A percentile compares a stretch with the other conserved stretches of the same genome.
Conservation (phyloP, 768 basidiomycete species). For the Lentinula edodes region DNA sequence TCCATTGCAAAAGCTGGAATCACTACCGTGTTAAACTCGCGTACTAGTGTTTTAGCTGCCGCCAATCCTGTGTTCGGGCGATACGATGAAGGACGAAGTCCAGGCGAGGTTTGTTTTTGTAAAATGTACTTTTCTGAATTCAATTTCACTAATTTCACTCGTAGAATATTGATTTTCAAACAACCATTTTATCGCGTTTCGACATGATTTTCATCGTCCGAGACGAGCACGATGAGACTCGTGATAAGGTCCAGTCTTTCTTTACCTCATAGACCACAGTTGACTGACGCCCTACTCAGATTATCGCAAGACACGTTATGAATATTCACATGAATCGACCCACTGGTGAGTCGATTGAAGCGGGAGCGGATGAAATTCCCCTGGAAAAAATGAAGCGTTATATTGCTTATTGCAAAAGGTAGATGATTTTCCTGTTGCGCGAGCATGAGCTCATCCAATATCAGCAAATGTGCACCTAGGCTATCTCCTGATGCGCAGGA, state of each 20-base stretch:
- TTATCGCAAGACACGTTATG: conserved; percentile 97
- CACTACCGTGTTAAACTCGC: conserved; percentile 92
- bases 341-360: conserved; percentile 59
- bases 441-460: background rate
- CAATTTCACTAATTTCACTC: background rate
- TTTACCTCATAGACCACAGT: background rate
- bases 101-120: conserved; percentile 66
- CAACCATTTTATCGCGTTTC: conserved; percentile 95
- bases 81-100: conserved; percentile 94
- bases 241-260: conserved; percentile 66
- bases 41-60: conserved; percentile 93
- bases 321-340: conserved; percentile 97
- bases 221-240: conserved; percentile 92
- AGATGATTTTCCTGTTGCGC: conserved; percentile 13
- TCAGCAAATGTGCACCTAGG: conserved; percentile 93
- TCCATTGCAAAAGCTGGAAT: conserved; percentile 99
- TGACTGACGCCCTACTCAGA: conserved; percentile 37
- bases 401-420: conserved; percentile 95
- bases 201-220: conserved; percentile 99
- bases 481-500: conserved; percentile 92
- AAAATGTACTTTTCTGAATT: too few relatives aligned
- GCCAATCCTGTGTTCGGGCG: conserved; percentile 98
- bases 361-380: conserved; percentile 82
- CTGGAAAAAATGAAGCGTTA: conserved; percentile 99
- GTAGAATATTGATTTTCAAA: conserved; percentile 95